Conservation (phyloP, 2,329 filamentous ascomycete genomes). For the Fusarium fracticaudum region DNA sequence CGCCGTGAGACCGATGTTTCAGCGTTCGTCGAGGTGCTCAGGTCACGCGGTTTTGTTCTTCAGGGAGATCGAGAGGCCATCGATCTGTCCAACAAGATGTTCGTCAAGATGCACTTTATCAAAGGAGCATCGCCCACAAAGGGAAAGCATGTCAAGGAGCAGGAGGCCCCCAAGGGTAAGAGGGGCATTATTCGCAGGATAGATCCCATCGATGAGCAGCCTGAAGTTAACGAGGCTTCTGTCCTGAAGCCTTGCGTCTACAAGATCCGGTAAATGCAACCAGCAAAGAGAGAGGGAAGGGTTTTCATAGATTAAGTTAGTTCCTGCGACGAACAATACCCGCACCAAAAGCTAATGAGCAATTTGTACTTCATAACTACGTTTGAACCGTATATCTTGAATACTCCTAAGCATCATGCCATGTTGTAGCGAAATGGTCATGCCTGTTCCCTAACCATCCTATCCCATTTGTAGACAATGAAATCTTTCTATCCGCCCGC, state of each 20-base stretch:
- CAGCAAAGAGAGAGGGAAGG: not conserved
- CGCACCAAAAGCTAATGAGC: constrained; percentile 23
- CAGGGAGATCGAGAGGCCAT: constrained; percentile 72
- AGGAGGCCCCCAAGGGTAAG: constrained; percentile 67
- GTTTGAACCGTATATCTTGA: constrained; percentile 26
- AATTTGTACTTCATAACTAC: constrained; percentile 27
- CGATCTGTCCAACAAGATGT: constrained; percentile 95
- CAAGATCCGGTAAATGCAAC: constrained; percentile 74
- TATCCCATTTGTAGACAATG: constrained; percentile 3
- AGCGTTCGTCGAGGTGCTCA: constrained; percentile 85
- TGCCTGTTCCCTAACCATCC: constrained; percentile 12
- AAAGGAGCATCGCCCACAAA: constrained; percentile 80
- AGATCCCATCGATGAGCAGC: constrained; percentile 65
- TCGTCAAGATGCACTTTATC: constrained; percentile 94
- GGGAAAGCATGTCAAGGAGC: constrained; percentile 73
- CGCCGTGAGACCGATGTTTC: constrained; percentile 84
- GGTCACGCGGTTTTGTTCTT: constrained; percentile 84
- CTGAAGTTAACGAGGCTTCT: constrained; percentile 69
- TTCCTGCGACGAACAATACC: constrained; percentile 28
- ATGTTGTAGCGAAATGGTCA: constrained; percentile 7
- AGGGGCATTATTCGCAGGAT: constrained; percentile 65
- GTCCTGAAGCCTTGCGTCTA: constrained; percentile 96
- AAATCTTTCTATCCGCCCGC: constrained; percentile 36
- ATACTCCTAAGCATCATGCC: constrained; percentile 24
- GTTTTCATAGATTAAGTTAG: constrained; percentile 15